Conservation (phyloP, 331 rosid genomes). For the Phaseolus coccineus region DNA sequence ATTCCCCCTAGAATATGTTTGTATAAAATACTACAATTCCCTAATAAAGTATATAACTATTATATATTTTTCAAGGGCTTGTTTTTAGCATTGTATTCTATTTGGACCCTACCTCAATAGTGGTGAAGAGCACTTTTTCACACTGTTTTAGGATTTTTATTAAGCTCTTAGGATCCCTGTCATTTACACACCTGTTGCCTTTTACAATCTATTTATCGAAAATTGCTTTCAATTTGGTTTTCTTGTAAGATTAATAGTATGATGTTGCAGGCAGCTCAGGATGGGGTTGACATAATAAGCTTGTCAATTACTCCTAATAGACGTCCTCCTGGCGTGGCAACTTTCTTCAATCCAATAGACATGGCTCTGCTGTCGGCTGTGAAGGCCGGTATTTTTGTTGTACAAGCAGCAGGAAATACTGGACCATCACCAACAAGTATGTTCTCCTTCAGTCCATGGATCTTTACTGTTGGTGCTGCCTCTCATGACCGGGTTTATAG, state of each 20-base stretch:
- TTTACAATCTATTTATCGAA: slow-evolving; percentile 10
- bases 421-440: slow-evolving; percentile 97
- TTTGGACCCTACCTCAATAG: not conserved
- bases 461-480: slow-evolving; percentile 86
- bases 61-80: not conserved
- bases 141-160: not conserved
- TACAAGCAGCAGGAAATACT: slow-evolving; percentile 98
- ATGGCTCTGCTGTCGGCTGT: slow-evolving; percentile 95
- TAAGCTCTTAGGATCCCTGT: slow-evolving; percentile 1
- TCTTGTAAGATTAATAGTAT: slow-evolving; percentile 12
- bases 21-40: slow-evolving; percentile 3
- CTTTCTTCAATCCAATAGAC: slow-evolving; percentile 96
- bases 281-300: slow-evolving; percentile 90
- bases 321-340: slow-evolving; percentile 96
- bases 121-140: not conserved
- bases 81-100: slow-evolving; percentile 9
- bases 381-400: slow-evolving; percentile 90
- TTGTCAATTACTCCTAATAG: slow-evolving; percentile 95
- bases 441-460: slow-evolving; percentile 99
- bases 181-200: not conserved
- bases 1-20: not conserved
- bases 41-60: not conserved
- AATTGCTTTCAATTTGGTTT: slow-evolving; percentile 5
- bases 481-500: slow-evolving; percentile 85
- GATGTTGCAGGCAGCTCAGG: slow-evolving; percentile 88